Evolutionary conservation across 176 grass and related monocot genomes (phyloP), one percentile per base, ranked within the genome.

Genomic region (Musa beccarii): DNA sequence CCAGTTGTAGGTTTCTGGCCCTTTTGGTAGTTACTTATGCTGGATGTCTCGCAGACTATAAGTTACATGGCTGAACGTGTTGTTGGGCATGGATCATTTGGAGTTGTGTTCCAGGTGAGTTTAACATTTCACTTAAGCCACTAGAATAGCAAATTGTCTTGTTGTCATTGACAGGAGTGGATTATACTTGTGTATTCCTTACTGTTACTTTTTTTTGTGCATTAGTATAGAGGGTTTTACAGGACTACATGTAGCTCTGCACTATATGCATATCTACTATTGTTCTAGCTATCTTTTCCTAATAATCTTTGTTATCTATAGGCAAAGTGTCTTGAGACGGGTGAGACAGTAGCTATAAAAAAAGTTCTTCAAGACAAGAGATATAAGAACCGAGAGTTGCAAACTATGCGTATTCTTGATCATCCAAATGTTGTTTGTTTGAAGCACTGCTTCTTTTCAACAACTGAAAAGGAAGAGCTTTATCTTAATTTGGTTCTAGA

Each of bases 291-390:
- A 71, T 10, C 12, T 54, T 54, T 25, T 54, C 8, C 22, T 55
- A 6, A 54, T 55, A 11, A 73, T 15, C 22, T 75, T 56, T 59
- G 19, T 51, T 51, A 50, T 21, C 12, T 52, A 16, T 55, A 92
- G 89, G 89, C 89, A 61, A 92, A 88, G 76, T 92, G 89, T 79
- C 73, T 89, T 8, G 89, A 92, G 83, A 89, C 89, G 28, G 87
- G 86, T 76, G 89, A 92, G 75, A 89, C 81, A 24, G 81, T 92
- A n/a, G 89, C 89, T 26, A 92, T 92, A 63, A 92, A 92, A 77
- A 92, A 92, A 76, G 89, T 92, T 68, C 83, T 92, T 86, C 83
- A 92, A 76, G 89, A 92, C 82, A 92, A 86, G 67, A 83, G 86
- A 25, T 92, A 92, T 72, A 92, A 92, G 76, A 92, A 92, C 51